phyloP scores from a whole-genome alignment of 75 land plant species.

The Chamaecyparis obtusa region DNA sequence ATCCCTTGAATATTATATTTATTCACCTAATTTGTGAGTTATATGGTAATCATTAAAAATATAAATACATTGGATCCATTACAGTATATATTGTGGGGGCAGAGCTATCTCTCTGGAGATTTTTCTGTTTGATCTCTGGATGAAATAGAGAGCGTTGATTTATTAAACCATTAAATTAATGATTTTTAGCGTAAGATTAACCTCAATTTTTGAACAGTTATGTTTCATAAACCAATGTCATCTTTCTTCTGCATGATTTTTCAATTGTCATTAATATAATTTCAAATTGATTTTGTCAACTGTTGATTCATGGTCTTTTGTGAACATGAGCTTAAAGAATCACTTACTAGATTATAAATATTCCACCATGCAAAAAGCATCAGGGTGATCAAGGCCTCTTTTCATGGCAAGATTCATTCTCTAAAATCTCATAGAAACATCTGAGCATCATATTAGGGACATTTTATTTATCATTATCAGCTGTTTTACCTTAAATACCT shows the following conservation, averaged over 20 bases:
- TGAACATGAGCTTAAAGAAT: neutral
- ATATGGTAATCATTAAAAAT: neutral
- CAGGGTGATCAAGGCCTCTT: neutral
- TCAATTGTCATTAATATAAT: neutral
- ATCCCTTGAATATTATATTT: neutral
- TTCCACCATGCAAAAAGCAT: neutral
- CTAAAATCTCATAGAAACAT: neutral
- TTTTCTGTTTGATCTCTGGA: neutral
- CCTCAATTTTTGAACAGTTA: neutral
- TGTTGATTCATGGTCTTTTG: neutral
- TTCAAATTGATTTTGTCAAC: neutral
- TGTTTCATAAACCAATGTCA: neutral
- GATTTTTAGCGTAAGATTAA: neutral
- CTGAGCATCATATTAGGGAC: neutral
- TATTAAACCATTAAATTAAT: neutral
- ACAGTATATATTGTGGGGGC: neutral
- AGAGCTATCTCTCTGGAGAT: neutral
- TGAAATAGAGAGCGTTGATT: neutral
- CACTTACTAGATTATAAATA: neutral
- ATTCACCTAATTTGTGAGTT: neutral
- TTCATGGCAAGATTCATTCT: neutral
- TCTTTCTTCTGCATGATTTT: neutral
- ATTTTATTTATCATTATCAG: neutral
- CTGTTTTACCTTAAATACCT: neutral
- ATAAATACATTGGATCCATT: neutral